phyloP scores from a whole-genome alignment of 768 basidiomycete genomes.

The Nevesoporus exiguus region DNA sequence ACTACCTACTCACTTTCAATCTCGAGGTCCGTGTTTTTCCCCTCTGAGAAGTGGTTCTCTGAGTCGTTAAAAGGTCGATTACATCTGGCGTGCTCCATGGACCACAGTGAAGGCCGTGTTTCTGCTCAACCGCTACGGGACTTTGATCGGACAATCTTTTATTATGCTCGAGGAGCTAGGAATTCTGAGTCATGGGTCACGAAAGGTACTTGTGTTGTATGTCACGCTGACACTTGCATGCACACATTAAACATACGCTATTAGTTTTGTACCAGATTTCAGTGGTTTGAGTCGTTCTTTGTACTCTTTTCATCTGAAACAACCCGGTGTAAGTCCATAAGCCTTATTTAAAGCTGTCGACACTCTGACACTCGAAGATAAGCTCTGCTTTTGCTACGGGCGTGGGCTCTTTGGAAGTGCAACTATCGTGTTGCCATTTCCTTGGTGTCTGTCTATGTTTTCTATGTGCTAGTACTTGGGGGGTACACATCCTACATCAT shows the following conservation, averaged over 20 bases:
- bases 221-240: no score
- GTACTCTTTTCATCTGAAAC: conserved; percentile 8
- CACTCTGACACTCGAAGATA: neutral
- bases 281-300: neutral
- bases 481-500: neutral
- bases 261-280: conserved; percentile 14
- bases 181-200: conserved; percentile 8
- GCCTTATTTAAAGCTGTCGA: neutral
- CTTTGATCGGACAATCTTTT: conserved; percentile 7
- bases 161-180: conserved; percentile 16
- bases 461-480: conserved; percentile 5
- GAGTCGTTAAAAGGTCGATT: conserved; percentile 1
- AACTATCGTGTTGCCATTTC: neutral
- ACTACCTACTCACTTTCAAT: conserved; percentile 17
- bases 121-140: conserved; percentile 20
- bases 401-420: conserved; percentile 20
- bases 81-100: conserved; percentile 14
- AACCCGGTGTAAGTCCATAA: conserved; percentile 10
- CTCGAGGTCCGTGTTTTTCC: conserved; percentile 11
- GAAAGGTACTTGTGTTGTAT: neutral
- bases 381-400: conserved; percentile 22
- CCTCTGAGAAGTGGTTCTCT: neutral
- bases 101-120: conserved; percentile 11
- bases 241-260: neutral
- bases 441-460: conserved; percentile 8